Evolutionary conservation across 345 rosid species (phyloP).

Genomic region (Melaleuca alternifolia): DNA sequence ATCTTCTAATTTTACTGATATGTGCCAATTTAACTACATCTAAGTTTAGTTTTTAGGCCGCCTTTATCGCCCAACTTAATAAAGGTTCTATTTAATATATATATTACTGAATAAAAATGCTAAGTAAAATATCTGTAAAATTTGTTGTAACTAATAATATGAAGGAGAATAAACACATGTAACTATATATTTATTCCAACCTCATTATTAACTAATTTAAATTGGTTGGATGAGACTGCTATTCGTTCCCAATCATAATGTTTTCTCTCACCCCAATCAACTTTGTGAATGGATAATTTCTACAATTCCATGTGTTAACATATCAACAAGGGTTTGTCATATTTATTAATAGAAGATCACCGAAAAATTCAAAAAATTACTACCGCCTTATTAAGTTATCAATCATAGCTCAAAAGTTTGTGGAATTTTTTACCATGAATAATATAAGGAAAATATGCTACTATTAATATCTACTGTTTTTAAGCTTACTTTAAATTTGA

Average conservation of each 20-base stretch:
- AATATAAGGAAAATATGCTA: not conserved
- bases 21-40: not conserved
- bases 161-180: not conserved
- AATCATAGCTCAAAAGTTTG: not conserved
- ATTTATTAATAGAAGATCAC: not conserved
- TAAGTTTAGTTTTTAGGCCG: not conserved
- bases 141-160: not conserved
- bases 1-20: not conserved
- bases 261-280: not conserved
- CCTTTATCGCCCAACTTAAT: not conserved
- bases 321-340: not conserved
- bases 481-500: not conserved
- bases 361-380: not conserved
- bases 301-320: not conserved
- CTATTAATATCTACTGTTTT: not conserved
- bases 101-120: not conserved
- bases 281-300: not conserved
- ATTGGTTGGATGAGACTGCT: not conserved
- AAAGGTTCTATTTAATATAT: not conserved
- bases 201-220: not conserved
- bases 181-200: not conserved
- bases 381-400: not conserved
- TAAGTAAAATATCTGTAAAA: not conserved
- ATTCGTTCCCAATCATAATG: not conserved
- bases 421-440: not conserved